Percentiles rank a stretch among this genome's conserved stretches.
phyloP scores from a whole-genome alignment of 176 grass and related monocot genomes.

The sorghum (Sorghum bicolor) region DNA sequence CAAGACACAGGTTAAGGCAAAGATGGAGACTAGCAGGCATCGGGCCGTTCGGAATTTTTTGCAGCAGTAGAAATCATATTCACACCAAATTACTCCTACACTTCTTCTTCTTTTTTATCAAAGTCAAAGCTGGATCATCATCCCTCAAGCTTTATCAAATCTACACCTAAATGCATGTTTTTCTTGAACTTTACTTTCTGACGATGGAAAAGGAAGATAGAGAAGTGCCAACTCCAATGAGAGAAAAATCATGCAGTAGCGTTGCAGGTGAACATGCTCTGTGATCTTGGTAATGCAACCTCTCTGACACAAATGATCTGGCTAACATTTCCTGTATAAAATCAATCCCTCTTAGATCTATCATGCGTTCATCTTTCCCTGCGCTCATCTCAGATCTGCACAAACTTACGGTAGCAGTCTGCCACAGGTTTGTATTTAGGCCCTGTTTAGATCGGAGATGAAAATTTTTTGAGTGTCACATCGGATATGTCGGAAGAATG shows the following conservation, averaged over 20 bases:
- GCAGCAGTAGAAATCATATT: not conserved
- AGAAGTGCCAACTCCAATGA: not conserved
- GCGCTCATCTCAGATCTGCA: conserved; percentile 24
- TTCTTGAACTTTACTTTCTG: not conserved
- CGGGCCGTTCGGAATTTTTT: too few relatives aligned
- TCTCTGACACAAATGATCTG: conserved; percentile 28
- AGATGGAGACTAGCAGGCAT: too few relatives aligned
- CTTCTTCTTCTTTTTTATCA: not conserved
- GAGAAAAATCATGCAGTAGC: conserved; percentile 15
- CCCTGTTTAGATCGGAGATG: too few relatives aligned
- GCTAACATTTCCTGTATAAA: conserved; percentile 2
- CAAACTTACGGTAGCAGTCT: conserved; percentile 24
- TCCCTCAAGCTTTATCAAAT: not conserved
- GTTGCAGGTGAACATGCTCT: conserved; percentile 35
- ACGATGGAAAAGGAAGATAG: not conserved
- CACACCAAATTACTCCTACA: not conserved
- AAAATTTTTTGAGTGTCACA: too few relatives aligned
- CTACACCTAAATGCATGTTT: not conserved
- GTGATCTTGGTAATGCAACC: conserved; percentile 39
- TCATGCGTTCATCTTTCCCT: not conserved
- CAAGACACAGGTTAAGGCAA: too few relatives aligned
- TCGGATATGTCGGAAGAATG: too few relatives aligned
- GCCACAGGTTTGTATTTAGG: too few relatives aligned
- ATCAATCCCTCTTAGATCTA: conserved; percentile 1
- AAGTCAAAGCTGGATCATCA: not conserved